Conservation (phyloP, 176 grass and related monocot genomes). For the Musa beccarii region DNA sequence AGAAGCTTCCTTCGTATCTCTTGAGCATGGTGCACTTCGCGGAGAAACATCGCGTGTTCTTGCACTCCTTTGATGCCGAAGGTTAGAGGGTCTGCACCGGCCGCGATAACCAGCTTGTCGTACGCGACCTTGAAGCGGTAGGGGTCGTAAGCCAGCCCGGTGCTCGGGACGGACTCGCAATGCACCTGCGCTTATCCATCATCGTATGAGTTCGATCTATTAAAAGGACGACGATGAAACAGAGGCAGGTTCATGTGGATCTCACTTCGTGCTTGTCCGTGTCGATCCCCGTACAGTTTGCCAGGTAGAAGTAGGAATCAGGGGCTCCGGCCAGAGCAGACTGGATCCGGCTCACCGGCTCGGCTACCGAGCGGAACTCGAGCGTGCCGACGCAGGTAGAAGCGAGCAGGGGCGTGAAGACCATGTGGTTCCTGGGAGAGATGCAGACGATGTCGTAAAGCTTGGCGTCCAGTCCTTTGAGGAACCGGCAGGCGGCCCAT, state of each 20-base stretch:
- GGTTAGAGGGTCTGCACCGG: constrained; percentile 70
- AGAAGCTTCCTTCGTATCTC: constrained; percentile 81
- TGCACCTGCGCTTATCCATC: constrained; percentile 26
- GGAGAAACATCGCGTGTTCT: constrained; percentile 80
- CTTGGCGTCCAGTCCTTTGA: constrained; percentile 69
- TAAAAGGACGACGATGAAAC: no score
- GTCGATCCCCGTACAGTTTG: constrained; percentile 51
- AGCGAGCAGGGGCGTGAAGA: constrained; percentile 87
- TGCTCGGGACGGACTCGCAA: constrained; percentile 33
- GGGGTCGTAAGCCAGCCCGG: constrained; percentile 33
- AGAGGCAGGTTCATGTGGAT: no score
- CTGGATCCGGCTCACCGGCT: constrained; percentile 84
- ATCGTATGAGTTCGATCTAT: neutral
- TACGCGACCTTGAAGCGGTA: constrained; percentile 78
- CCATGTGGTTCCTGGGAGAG: constrained; percentile 94
- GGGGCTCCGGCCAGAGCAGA: constrained; percentile 42
- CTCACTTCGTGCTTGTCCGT: constrained; percentile 44
- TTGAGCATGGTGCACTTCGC: constrained; percentile 86
- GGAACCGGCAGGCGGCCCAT: constrained; percentile 77
- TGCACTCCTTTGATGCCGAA: constrained; percentile 81
- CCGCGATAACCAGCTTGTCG: constrained; percentile 88
- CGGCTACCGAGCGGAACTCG: constrained; percentile 81
- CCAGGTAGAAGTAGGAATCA: constrained; percentile 77
- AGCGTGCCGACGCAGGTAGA: constrained; percentile 90
- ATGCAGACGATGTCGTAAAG: constrained; percentile 81